Conservation (phyloP, 495 filamentous ascomycete species). For the Staphylotrichum longicolle region DNA sequence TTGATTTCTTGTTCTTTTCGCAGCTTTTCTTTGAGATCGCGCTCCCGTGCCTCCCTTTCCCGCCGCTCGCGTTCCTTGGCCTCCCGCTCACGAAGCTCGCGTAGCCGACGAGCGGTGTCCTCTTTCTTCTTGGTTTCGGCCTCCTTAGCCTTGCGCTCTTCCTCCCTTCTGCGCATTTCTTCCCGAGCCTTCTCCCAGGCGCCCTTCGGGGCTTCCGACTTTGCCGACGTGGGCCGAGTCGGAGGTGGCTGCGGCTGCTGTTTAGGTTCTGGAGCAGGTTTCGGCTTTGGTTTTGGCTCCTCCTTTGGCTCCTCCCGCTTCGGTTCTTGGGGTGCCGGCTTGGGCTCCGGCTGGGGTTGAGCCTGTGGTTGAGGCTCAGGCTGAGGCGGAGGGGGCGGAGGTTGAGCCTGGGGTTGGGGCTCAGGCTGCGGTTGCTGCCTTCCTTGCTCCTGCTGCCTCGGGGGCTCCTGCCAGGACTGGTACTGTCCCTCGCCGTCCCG, state of each 20-base stretch:
- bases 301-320: slow-evolving; percentile 18
- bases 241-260: slow-evolving; percentile 35
- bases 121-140: slow-evolving; percentile 50
- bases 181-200: slow-evolving; percentile 71
- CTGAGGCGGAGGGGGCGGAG: slow-evolving; percentile 6
- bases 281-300: slow-evolving; percentile 26
- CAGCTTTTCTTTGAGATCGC: slow-evolving; percentile 38
- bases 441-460: slow-evolving; percentile 32
- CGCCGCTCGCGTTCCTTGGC: slow-evolving; percentile 53
- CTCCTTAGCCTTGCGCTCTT: slow-evolving; percentile 57
- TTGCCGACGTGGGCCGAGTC: slow-evolving; percentile 25
- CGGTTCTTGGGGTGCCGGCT: slow-evolving; percentile 17
- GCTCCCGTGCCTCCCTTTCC: slow-evolving; percentile 51
- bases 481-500: slow-evolving; percentile 34
- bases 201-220: slow-evolving; percentile 40
- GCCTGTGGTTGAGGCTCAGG: slow-evolving; percentile 4
- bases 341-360: slow-evolving; percentile 9
- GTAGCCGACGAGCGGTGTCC: slow-evolving; percentile 49
- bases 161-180: slow-evolving; percentile 61
- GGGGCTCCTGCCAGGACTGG: slow-evolving; percentile 33
- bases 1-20: slow-evolving; percentile 39
- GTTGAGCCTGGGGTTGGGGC: slow-evolving; percentile 18
- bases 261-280: slow-evolving; percentile 29
- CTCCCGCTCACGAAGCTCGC: slow-evolving; percentile 59
- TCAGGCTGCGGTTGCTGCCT: slow-evolving; percentile 33